Percentiles rank a stretch among this genome's conserved stretches.
Evolutionary conservation across 2,329 filamentous ascomycete species (phyloP).

Genomic region (Zymoseptoria tritici): DNA sequence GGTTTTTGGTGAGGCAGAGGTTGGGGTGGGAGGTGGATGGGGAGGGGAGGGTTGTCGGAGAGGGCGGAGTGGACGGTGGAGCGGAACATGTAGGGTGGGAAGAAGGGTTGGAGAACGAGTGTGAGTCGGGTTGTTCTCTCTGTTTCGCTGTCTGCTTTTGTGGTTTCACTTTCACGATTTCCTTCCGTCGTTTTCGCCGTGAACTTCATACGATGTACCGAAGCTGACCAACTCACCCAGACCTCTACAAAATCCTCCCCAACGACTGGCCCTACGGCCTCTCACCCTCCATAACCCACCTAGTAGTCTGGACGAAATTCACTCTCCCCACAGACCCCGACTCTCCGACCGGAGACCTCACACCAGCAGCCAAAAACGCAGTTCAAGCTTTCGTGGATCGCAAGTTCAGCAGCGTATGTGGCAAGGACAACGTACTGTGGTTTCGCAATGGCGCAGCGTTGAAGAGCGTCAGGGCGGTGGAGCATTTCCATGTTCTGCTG

Average conservation of each 20-base stretch:
- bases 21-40: slow-evolving; percentile 58
- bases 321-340: slow-evolving; percentile 61
- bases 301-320: slow-evolving; percentile 93
- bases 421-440: slow-evolving; percentile 61
- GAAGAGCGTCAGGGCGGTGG: slow-evolving; percentile 78
- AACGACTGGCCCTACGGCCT: slow-evolving; percentile 97
- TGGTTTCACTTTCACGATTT: neutral
- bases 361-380: slow-evolving; percentile 51
- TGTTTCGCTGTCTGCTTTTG: slow-evolving; percentile 12
- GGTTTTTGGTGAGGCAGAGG: slow-evolving; percentile 64
- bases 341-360: slow-evolving; percentile 54
- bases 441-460: slow-evolving; percentile 87
- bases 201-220: neutral
- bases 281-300: slow-evolving; percentile 67
- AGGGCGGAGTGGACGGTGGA: neutral
- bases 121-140: slow-evolving; percentile 28
- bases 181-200: no score
- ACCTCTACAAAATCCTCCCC: slow-evolving; percentile 59
- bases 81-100: slow-evolving; percentile 26
- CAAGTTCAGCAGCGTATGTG: slow-evolving; percentile 51
- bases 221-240: slow-evolving; percentile 5
- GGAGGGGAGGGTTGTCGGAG: neutral
- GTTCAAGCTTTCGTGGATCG: slow-evolving; percentile 64
- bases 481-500: slow-evolving; percentile 94
- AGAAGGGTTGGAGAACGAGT: slow-evolving; percentile 37